phyloP scores from a whole-genome alignment of 179 eudicot genomes.

The Pouteria campechiana region DNA sequence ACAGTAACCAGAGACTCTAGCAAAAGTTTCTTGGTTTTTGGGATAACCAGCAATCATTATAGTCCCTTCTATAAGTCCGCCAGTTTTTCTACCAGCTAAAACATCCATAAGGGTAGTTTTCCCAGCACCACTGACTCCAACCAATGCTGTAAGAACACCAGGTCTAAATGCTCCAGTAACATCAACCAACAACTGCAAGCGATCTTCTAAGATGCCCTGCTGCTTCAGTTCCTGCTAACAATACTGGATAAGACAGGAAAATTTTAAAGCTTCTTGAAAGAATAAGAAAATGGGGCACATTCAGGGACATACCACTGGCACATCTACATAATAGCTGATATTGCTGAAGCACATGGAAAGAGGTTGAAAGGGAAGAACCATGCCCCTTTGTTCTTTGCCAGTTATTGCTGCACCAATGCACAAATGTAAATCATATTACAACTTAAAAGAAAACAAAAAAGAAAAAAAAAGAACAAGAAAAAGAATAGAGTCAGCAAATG shows the following conservation, averaged over 20 bases:
- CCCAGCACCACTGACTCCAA: conserved; percentile 97
- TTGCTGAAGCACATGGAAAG: conserved; percentile 88
- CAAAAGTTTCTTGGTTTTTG: conserved; percentile 90
- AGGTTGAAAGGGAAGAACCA: conserved; percentile 94
- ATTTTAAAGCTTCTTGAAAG: neutral
- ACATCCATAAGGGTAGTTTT: conserved; percentile 99
- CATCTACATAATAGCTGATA: conserved; percentile 84
- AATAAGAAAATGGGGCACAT: neutral
- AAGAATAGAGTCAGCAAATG: conserved; percentile 1
- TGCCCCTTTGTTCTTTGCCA: conserved; percentile 46
- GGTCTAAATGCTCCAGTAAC: conserved; percentile 94
- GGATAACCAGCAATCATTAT: conserved; percentile 78
- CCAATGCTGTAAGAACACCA: conserved; percentile 90
- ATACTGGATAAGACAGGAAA: neutral
- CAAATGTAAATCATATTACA: neutral
- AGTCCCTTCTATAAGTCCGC: conserved; percentile 77
- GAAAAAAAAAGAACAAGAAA: neutral
- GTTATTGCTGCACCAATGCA: conserved; percentile 23
- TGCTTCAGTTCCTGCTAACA: conserved; percentile 83
- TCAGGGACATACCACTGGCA: conserved; percentile 54
- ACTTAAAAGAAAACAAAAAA: no score
- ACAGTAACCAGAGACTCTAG: conserved; percentile 94
- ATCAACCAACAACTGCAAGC: conserved; percentile 57
- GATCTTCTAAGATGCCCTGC: conserved; percentile 68
- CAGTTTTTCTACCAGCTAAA: conserved; percentile 91